Evolutionary conservation across 805 yeast species (phyloP), one percentile per base, ranked within the genome.

Genomic region (Schwanniomyces sp.): DNA sequence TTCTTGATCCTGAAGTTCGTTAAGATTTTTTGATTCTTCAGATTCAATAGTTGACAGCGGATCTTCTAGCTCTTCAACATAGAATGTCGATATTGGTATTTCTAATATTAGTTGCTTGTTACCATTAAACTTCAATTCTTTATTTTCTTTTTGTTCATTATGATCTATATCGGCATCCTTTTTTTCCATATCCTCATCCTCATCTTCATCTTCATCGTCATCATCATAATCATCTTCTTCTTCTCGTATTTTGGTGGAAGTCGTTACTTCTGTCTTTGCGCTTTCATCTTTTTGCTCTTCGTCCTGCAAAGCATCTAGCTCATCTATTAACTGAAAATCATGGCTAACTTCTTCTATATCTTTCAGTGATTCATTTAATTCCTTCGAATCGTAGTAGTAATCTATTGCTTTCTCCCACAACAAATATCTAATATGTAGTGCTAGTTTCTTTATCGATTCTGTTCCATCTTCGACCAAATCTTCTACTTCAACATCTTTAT

Each of bases 401-500:
- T 82, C 85, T 8, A 82, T 74, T 17, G 86, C 91, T 59, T 80
- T 82, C 56, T 86, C 91, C 81, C 88, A 87, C 21, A 87, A 67
- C 10, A 86, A 74, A 54, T 85, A 86, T 52, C 92, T 70, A 18
- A 86, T 66, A 51, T 81, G 86, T 41, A 86, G 68, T 5, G 90
- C 85, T 37, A 86, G 52, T 42, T 62, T 47, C 36, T 60, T 59
- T 18, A 69, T 50, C 24, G 72, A 63, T 17, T 55, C 58, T 11
- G 52, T 26, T 52, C 63, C 82, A 68, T 61, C 85, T 69, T 78
- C 61, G 66, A 77, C 48, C 43, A 70, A 48, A 54, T 72, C 58
- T 52, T 71, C 69, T 58, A 59, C 32, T 64, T 70, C 47, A 72
- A 66, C 50, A 69, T 80, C 52, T 73, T 58, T 41, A 34, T 55